Percentiles rank a stretch among this genome's conserved stretches.
Conservation (phyloP, 1,284 basidiomycete species). For the Tylopilus sp. region DNA sequence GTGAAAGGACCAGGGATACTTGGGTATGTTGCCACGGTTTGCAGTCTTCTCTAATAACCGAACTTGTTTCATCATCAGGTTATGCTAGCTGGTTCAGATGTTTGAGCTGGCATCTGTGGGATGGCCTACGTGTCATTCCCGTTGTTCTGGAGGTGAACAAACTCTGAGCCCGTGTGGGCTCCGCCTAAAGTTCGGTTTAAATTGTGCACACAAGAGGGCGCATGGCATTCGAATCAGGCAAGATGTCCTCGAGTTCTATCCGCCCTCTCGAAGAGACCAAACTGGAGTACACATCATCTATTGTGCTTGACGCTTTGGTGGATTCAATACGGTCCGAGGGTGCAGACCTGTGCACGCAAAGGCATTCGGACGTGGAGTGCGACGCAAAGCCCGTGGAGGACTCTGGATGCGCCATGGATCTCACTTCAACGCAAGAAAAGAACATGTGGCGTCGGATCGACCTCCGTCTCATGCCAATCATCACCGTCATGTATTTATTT, state of each 20-base stretch:
- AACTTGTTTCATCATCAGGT: too few species aligned
- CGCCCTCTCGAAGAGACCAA: not conserved
- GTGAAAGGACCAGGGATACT: too few species aligned
- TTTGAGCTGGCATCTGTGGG: too few species aligned
- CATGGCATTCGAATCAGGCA: not conserved
- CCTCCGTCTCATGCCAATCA: constrained; percentile 4
- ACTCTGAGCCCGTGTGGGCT: not conserved
- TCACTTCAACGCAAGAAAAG: not conserved
- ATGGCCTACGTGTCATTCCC: too few species aligned
- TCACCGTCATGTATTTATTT: constrained; percentile 5
- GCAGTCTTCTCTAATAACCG: too few species aligned
- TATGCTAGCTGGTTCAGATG: too few species aligned
- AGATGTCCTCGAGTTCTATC: not conserved
- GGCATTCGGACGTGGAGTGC: not conserved
- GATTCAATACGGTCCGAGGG: not conserved
- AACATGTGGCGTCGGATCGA: constrained; percentile 4
- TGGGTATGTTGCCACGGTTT: too few species aligned
- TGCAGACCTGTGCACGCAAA: not conserved
- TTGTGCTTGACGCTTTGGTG: not conserved
- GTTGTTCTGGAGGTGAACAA: not conserved
- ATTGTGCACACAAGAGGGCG: not conserved
- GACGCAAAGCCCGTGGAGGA: not conserved
- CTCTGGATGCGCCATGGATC: not conserved
- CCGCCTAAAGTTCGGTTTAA: not conserved
- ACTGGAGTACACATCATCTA: not conserved